A percentile compares a stretch with the other conserved stretches of the same genome.
These are phyloP conservation scores for Citrus reticulata DNA, from an alignment of 345 rosid species.

Conservation along the genomic window DNA sequence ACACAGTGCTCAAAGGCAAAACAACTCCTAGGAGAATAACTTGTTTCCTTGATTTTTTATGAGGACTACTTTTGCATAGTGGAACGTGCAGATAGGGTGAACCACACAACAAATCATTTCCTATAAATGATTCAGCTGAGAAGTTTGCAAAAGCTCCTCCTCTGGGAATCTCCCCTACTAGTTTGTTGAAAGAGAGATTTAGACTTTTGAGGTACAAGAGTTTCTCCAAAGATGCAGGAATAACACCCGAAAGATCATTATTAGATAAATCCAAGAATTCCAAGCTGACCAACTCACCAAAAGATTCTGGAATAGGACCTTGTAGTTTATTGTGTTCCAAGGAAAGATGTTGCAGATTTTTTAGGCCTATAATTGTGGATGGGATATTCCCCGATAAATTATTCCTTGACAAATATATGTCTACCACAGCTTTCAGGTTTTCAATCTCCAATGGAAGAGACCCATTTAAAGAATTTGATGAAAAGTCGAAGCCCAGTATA, in stretches of 20 bases:
- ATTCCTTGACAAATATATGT: conserved; percentile 11
- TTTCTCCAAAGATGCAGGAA: conserved; percentile 11
- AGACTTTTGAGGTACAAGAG: background rate
- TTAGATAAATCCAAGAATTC: conserved; percentile 8
- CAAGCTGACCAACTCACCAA: conserved; percentile 3
- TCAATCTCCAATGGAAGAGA: background rate
- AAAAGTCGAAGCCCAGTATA: background rate
- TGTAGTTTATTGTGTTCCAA: background rate
- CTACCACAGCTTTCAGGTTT: background rate
- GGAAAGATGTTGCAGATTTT: background rate
- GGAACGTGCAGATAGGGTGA: background rate
- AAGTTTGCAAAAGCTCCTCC: conserved; percentile 6
- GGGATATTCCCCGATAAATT: conserved; percentile 6
- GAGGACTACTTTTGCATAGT: background rate
- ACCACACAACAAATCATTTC: conserved; percentile 11
- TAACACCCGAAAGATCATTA: conserved; percentile 1
- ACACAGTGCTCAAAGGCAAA: background rate
- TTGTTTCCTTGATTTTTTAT: background rate
- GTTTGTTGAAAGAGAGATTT: conserved; percentile 2
- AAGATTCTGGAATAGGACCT: conserved; percentile 13
- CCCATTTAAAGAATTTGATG: conserved; percentile 10
- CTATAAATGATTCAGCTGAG: background rate
- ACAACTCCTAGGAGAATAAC: background rate
- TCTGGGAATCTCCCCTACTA: conserved; percentile 9
- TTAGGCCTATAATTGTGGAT: background rate